Evolutionary conservation across 2,329 filamentous ascomycete species (phyloP).

Genomic region (Acephala macrosclerotiorum): DNA sequence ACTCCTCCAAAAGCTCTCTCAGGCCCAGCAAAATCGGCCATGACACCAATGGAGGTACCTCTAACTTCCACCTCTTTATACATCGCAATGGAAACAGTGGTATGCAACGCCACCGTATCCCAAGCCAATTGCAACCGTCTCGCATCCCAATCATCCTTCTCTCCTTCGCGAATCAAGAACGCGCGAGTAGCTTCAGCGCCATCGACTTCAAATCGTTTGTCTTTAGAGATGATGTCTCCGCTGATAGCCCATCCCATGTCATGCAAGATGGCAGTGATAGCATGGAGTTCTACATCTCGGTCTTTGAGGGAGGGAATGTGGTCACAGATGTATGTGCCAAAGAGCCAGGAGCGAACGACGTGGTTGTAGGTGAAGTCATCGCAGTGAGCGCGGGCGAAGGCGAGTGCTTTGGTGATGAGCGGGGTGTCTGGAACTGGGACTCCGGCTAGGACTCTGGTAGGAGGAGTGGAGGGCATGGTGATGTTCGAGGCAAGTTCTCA

Average conservation of each 20-base stretch:
- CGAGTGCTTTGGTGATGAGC: conserved; percentile 46
- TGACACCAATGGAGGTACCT: conserved; percentile 44
- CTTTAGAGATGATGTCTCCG: conserved; percentile 46
- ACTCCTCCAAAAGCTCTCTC: conserved; percentile 33
- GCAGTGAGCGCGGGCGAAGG: conserved; percentile 42
- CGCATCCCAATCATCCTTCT: conserved; percentile 46
- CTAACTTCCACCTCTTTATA: conserved; percentile 53
- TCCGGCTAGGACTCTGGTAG: conserved; percentile 42
- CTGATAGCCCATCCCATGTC: conserved; percentile 52
- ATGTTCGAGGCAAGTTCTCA: background rate
- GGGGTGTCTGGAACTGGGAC: conserved; percentile 47
- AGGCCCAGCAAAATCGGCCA: conserved; percentile 49
- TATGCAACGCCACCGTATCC: conserved; percentile 57
- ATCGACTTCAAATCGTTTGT: conserved; percentile 59
- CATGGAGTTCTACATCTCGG: conserved; percentile 49
- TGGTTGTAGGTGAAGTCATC: conserved; percentile 49
- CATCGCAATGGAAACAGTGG: conserved; percentile 45
- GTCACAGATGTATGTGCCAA: conserved; percentile 46
- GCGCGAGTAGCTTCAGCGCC: conserved; percentile 53
- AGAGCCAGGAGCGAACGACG: conserved; percentile 47
- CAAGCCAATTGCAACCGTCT: conserved; percentile 54
- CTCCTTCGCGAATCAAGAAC: conserved; percentile 45
- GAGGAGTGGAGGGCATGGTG: conserved; percentile 14
- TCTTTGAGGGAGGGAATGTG: conserved; percentile 37
- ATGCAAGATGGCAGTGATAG: conserved; percentile 50